Evolutionary conservation across 495 filamentous ascomycete species (phyloP), one percentile per base, ranked within the genome.

Genomic region (Hypomontagnella submonticulosa): DNA sequence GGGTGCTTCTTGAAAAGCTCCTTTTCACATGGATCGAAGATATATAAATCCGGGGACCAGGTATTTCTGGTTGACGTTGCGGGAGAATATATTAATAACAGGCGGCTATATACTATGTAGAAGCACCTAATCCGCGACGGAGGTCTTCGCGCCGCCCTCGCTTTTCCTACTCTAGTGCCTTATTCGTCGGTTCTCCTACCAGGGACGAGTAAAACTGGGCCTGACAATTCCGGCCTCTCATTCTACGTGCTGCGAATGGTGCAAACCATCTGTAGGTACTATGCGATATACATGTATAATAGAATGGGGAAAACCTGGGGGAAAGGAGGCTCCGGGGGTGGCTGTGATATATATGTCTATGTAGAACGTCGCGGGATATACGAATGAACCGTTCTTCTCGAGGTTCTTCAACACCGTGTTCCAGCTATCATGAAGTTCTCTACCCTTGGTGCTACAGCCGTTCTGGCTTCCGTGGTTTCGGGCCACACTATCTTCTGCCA

Each of bases 401-500:
- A 20, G 9, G 11, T 23, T 37, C 4, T 23, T 16, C 20, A 9
- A 34, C 13, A 42, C 27, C 33, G 2, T 11, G 23, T 27, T 27
- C 23, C n/a, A 44, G 11, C 4, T 53, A 63, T 27, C 42, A 69
- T 65, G 66, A 69, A 65, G 50, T 34, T 68, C 32, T 63, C 59
- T 15, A 55, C 38, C 42, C 3, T 69, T 15, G 18, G 59, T 30
- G 42, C 55, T 6, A 44, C 61, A 6, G 58, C 62, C 55, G 30
- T 42, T 18, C 55, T 70, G 47, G 67, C 53, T 10, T 60, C 63
- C 50, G 60, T 61, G 46, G 77, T 67, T 23, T 75, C 76, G 23
- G 75, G 73, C 10, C 79, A 81, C 64, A 79, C 80, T 6, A 81
- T 81, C 49, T 82, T 82, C 61, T 73, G 71, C 32, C 75, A 81